Base-by-base conservation (phyloP, 139 green algal genomes). In the Zygnema circumcarinatum region DNA sequence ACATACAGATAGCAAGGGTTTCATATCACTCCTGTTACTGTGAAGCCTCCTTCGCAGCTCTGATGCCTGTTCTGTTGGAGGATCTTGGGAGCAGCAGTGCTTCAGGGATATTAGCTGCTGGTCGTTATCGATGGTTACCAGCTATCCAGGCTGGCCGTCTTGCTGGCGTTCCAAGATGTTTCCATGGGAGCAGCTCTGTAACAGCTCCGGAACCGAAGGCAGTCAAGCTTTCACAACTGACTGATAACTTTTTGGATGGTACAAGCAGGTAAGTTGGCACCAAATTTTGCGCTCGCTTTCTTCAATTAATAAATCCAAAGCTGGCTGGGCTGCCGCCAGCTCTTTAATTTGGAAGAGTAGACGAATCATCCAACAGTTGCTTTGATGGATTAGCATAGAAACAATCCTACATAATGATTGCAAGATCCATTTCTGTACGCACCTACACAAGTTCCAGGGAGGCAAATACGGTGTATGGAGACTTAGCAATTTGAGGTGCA, bases 171-270 rank as follows among this genome's bases (percentile, higher is more conserved):
- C 7, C 16, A 36, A 3, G 69, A 78, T 62, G 47, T 16, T 62
- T 62, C 16, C 33, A 39, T 52, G 69, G 69, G 11, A 52, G 35
- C 69, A 83, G 33, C 39, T 76, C 11, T 35, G 33, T 20, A 2
- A 53, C 20, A 21, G 33, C 80, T 32, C 52, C 80, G 7, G 38
- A 68, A 3, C 80, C 94, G 94, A 3, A 94, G 96, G 79, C 96
- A 0, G 96, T 98, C 73, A 91, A 95, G 22, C 88, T 98, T 25
- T 80, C 81, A 21, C 97, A 98, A 90, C 87, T 99, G 2, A 96
- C 96, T 85, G 97, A 99, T 88, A 94, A 92, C 47, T 99, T 99
- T 83, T 94, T 98, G 21, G 94, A 98, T 84, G 97, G 94, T 33
- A 98, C 94, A 31, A 95, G 84, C 80, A 92, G 76, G 94, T 94